Conservation (phyloP, 2,329 filamentous ascomycete genomes). For the Trichoderma semiorbis region DNA sequence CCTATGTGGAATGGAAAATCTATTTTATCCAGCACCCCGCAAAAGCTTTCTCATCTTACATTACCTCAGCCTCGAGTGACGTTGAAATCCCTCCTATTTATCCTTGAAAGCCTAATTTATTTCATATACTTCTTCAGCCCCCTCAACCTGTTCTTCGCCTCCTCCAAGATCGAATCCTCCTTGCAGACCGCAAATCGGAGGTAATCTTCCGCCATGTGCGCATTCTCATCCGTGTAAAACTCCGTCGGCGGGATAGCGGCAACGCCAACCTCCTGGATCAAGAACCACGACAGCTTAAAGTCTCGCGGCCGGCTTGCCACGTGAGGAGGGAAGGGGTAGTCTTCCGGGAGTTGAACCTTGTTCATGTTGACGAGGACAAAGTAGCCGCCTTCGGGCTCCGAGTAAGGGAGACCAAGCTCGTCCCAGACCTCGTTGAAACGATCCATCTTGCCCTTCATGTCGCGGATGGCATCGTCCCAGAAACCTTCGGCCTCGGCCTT, state of each 20-base stretch:
- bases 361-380: slow-evolving; percentile 94
- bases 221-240: slow-evolving; percentile 86
- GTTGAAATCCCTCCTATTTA: not conserved
- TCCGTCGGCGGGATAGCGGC: slow-evolving; percentile 95
- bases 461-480: slow-evolving; percentile 76
- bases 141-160: slow-evolving; percentile 70
- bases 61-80: not conserved
- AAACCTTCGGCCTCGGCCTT: slow-evolving; percentile 80
- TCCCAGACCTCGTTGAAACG: slow-evolving; percentile 79
- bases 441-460: slow-evolving; percentile 88
- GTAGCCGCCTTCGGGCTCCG: slow-evolving; percentile 93
- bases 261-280: slow-evolving; percentile 94
- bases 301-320: slow-evolving; percentile 83
- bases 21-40: not conserved
- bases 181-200: slow-evolving; percentile 96
- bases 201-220: slow-evolving; percentile 86
- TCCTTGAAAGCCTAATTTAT: slow-evolving; percentile 11
- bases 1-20: slow-evolving; percentile 2
- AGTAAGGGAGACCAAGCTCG: slow-evolving; percentile 75
- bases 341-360: slow-evolving; percentile 77
- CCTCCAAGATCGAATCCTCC: slow-evolving; percentile 77
- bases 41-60: not conserved
- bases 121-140: slow-evolving; percentile 69
- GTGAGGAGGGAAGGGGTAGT: slow-evolving; percentile 85
- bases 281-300: slow-evolving; percentile 93